phyloP scores from a whole-genome alignment of 169 alveolate species.

The Eimeria acervulina region DNA sequence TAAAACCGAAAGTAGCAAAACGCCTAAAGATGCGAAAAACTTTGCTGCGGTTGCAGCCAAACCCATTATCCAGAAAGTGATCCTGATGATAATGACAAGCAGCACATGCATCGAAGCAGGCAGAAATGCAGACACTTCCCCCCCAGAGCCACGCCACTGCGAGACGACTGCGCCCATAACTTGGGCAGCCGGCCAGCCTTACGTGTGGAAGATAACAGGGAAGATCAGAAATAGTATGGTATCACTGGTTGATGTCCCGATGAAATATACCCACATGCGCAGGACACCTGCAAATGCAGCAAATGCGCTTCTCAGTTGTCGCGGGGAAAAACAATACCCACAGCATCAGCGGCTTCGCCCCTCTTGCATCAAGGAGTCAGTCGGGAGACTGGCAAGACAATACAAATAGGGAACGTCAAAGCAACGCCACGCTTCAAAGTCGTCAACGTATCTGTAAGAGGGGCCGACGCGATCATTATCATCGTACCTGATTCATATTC shows the following conservation, averaged over 20 bases:
- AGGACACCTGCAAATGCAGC: conserved; percentile 69
- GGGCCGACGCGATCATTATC: not conserved
- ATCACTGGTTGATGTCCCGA: conserved; percentile 69
- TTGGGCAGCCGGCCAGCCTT: not conserved
- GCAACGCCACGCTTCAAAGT: not conserved
- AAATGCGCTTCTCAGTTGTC: not conserved
- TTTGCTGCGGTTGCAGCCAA: conserved; percentile 72
- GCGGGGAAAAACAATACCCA: not conserved
- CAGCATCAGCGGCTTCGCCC: not conserved
- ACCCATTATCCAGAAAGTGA: conserved; percentile 65
- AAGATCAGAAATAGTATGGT: conserved; percentile 32
- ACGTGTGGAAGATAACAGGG: conserved; percentile 74
- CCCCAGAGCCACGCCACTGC: not conserved
- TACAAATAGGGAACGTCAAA: not conserved
- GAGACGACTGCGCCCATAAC: not conserved
- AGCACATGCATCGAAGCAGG: not conserved
- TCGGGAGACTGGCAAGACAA: not conserved
- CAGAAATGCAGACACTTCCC: not conserved
- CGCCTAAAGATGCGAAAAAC: conserved; percentile 67
- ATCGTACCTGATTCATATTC: conserved; percentile 61
- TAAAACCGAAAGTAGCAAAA: conserved; percentile 63
- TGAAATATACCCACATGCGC: conserved; percentile 75
- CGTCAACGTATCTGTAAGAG: not conserved
- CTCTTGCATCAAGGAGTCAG: not conserved
- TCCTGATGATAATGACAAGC: conserved; percentile 1